phyloP scores from a whole-genome alignment of 805 yeast species.

The Isabelozyma pseudorhagii region DNA sequence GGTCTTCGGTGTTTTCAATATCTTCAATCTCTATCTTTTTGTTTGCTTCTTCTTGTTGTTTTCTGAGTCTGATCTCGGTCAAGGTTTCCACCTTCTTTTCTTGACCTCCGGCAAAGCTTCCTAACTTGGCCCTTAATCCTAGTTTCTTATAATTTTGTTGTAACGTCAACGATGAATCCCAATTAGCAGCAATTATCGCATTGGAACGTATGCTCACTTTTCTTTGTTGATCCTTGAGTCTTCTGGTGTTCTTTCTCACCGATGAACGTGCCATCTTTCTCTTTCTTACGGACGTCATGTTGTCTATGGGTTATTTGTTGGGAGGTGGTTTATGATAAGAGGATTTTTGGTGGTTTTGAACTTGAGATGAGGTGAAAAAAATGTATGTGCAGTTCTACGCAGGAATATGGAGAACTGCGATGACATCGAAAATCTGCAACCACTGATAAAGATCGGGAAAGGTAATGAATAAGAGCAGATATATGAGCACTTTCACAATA shows the following conservation, averaged over 20 bases:
- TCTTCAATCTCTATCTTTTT: constrained; percentile 24
- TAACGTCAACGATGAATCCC: constrained; percentile 83
- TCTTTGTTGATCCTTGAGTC: constrained; percentile 66
- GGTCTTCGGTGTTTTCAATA: constrained; percentile 45
- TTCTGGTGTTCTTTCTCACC: constrained; percentile 65
- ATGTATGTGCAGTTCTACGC: neutral
- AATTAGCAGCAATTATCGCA: constrained; percentile 81
- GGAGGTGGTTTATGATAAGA: neutral
- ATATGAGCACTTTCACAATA: too few species aligned
- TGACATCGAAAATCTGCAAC: neutral
- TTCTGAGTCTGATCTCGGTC: constrained; percentile 32
- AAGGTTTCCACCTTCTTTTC: constrained; percentile 52
- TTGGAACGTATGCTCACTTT: constrained; percentile 64
- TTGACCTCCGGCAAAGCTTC: constrained; percentile 75
- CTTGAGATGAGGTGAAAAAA: neutral
- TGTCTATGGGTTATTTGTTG: constrained; percentile 1
- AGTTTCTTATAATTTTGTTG: constrained; percentile 81
- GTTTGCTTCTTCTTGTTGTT: constrained; percentile 12
- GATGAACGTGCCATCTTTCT: constrained; percentile 79
- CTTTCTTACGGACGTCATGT: constrained; percentile 74
- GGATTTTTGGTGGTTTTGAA: neutral
- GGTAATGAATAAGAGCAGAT: neutral
- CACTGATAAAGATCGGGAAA: neutral
- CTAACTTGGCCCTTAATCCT: constrained; percentile 70
- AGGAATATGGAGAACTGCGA: neutral